Evolutionary conservation across 805 yeast species (phyloP), one percentile per base, ranked within the genome.

Genomic region (Myxozyma nipponensis): DNA sequence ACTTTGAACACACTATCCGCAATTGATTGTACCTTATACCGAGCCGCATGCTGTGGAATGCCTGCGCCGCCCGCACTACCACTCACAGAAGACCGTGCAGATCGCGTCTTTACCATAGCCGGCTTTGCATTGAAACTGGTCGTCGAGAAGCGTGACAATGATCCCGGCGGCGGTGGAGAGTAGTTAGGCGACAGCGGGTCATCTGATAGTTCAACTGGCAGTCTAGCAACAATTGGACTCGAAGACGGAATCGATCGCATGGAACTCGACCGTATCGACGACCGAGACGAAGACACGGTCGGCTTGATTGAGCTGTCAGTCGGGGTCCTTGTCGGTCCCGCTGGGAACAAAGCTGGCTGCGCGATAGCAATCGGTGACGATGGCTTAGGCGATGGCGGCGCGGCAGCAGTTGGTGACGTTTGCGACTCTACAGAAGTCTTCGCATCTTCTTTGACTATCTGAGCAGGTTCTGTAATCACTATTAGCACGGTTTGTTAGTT

Each of bases 1-100:
- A 54, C 53, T 19, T 41, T 50, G 50, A 54, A 54, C 3, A 43
- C 45, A 39, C 56, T 52, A 10, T 46, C 32, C 22, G 45, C 50
- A 4, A 52, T 41, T 10, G 47, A 44, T 6, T 24, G 38, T 5
- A 10, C 38, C 15, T 35, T 35, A 28, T 28, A 28, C 32, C 32
- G 32, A 28, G 32, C 32, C 7, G 32, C 32, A 28, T 28, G 32
- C 32, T 28, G 32, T 13, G 32, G 32, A 28, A 28, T 28, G 13
- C 32, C 32, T 13, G 13, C 32, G n/a, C n/a, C n/a, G n/a, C n/a
- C n/a, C n/a, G n/a, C n/a, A n/a, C n/a, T n/a, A n/a, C n/a, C n/a
- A n/a, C n/a, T n/a, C n/a, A n/a, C n/a, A n/a, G n/a, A n/a, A 9
- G 32, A 28, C 32, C 32, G 32, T 28, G 32, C 7, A 28, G 7